A percentile compares a stretch with the other conserved stretches of the same genome.
phyloP scores from a whole-genome alignment of 306 rosid species.

The Glycyrrhiza uralensis region DNA sequence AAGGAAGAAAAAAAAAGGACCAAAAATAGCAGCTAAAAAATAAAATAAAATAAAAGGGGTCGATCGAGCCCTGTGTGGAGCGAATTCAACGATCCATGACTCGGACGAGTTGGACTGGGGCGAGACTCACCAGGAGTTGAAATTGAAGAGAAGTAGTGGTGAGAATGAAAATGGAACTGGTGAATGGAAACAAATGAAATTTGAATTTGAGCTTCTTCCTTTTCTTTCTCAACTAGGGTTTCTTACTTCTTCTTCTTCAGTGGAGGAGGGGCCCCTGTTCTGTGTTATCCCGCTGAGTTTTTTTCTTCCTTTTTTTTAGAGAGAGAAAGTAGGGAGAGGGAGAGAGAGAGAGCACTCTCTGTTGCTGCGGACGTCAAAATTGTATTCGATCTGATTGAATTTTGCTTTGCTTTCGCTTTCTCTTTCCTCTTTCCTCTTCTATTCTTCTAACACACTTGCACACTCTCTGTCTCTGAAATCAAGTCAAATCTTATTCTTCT shows the following conservation, averaged over 20 bases:
- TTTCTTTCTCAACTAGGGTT: constrained; percentile 34
- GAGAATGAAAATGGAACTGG: background rate
- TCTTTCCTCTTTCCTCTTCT: background rate
- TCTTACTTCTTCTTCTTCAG: background rate
- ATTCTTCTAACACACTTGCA: background rate
- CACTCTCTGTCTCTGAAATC: constrained; percentile 14
- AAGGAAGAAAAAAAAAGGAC: background rate
- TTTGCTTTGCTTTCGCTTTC: constrained; percentile 33
- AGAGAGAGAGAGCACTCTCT: constrained; percentile 21
- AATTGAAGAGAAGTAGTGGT: constrained; percentile 23
- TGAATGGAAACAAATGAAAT: background rate
- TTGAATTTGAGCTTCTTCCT: constrained; percentile 12
- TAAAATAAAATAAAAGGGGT: background rate
- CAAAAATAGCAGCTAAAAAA: constrained; percentile 18
- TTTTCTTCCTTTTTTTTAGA: too few relatives aligned
- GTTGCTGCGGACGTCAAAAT: constrained; percentile 85
- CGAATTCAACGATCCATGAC: constrained; percentile 59
- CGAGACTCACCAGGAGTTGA: constrained; percentile 37
- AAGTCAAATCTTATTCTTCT: constrained; percentile 32
- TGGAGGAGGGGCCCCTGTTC: constrained; percentile 34
- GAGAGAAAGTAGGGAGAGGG: constrained; percentile 53
- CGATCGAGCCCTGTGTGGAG: constrained; percentile 47
- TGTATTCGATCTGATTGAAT: constrained; percentile 79
- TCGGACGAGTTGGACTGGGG: constrained; percentile 16
- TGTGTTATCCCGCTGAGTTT: constrained; percentile 9